phyloP scores from a whole-genome alignment of 257 asterid species.

The Penstemon barbatus region DNA sequence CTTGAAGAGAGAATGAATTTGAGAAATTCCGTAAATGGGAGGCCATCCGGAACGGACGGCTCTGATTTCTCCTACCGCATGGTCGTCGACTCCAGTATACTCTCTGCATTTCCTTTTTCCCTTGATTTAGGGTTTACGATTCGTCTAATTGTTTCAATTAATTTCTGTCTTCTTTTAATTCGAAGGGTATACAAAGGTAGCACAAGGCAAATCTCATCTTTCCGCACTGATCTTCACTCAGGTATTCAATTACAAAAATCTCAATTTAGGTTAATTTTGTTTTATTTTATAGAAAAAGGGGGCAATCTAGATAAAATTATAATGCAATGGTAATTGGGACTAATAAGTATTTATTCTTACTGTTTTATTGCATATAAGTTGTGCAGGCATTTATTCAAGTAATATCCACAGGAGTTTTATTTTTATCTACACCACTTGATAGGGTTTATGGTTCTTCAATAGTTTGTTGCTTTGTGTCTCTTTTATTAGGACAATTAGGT shows the following conservation, averaged over 20 bases:
- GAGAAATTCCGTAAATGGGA: conserved; percentile 53
- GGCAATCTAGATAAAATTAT: background rate
- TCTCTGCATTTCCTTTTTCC: conserved; percentile 1
- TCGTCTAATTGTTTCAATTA: background rate
- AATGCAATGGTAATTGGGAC: background rate
- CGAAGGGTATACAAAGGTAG: conserved; percentile 78
- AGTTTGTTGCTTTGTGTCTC: conserved; percentile 50
- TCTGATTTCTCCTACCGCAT: conserved; percentile 91
- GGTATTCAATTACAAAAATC: conserved; percentile 36
- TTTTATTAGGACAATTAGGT: conserved; percentile 80
- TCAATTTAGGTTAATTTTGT: conserved; percentile 1
- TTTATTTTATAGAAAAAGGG: conserved; percentile 18
- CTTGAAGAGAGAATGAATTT: conserved; percentile 43
- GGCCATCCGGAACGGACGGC: conserved; percentile 96
- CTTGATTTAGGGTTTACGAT: background rate
- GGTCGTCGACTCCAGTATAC: conserved; percentile 90
- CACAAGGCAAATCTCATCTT: conserved; percentile 69
- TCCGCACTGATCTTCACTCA: conserved; percentile 54
- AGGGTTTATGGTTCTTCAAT: conserved; percentile 40
- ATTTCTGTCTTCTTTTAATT: conserved; percentile 4
- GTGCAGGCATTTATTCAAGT: conserved; percentile 64
- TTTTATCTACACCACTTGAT: conserved; percentile 45
- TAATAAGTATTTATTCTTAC: background rate
- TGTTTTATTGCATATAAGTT: conserved; percentile 16
- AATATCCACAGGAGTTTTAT: conserved; percentile 35